Conservation (phyloP, 805 yeast genomes). For the Cyberlindnera misumaiensis region DNA sequence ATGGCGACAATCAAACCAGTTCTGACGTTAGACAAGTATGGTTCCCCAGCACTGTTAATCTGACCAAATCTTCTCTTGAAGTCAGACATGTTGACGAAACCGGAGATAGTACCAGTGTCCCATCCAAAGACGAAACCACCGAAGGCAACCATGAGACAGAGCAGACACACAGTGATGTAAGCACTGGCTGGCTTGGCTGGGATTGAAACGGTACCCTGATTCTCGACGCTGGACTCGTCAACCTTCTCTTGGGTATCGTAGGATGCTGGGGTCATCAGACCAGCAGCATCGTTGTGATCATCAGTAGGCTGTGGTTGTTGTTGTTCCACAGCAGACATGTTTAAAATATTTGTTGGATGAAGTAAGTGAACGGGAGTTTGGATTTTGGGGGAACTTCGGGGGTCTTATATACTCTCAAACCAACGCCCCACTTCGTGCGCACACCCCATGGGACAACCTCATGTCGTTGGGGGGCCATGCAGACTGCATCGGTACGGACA, state of each 20-base stretch:
- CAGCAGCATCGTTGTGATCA: constrained; percentile 11
- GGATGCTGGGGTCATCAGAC: constrained; percentile 19
- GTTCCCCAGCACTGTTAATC: constrained; percentile 32
- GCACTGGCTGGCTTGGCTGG: constrained; percentile 29
- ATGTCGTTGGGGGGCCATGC: no score
- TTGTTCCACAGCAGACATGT: constrained; percentile 12
- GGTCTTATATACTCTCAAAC: not conserved
- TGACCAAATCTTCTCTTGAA: constrained; percentile 53
- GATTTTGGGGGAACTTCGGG: not conserved
- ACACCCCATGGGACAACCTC: constrained; percentile 7
- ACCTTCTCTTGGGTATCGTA: constrained; percentile 13
- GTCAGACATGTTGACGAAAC: constrained; percentile 55
- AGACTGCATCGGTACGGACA: no score
- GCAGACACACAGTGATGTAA: constrained; percentile 23
- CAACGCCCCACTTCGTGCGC: constrained; percentile 1
- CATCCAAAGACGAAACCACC: constrained; percentile 78
- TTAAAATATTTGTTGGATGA: not conserved
- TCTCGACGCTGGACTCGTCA: constrained; percentile 10
- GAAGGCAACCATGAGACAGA: constrained; percentile 49
- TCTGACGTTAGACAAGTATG: constrained; percentile 44
- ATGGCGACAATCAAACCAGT: constrained; percentile 51
- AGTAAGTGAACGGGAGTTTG: not conserved
- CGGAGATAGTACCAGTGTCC: constrained; percentile 78
- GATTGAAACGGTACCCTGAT: constrained; percentile 10
- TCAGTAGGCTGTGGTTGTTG: constrained; percentile 6